Evolutionary conservation across 176 grass and related monocot genomes (phyloP).

Genomic region (Triticum dicoccoides): DNA sequence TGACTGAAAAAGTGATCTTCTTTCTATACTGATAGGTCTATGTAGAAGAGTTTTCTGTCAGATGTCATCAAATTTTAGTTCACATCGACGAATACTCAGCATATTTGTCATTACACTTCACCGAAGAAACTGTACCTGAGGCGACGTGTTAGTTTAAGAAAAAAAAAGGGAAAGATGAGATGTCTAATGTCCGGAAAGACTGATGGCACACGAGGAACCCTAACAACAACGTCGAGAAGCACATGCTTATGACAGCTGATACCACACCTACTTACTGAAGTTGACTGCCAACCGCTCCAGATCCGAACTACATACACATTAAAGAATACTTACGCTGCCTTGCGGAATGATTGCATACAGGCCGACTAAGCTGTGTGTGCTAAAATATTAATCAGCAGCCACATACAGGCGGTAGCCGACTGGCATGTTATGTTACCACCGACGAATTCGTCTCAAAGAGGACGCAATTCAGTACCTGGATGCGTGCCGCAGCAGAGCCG

Average conservation of each 20-base stretch:
- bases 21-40: too few species aligned
- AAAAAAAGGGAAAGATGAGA: conserved; percentile 15
- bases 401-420: background rate
- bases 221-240: conserved; percentile 31
- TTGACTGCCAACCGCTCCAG: conserved; percentile 43
- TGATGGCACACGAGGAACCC: conserved; percentile 12
- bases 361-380: background rate
- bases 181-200: conserved; percentile 35
- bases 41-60: too few species aligned
- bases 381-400: background rate
- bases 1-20: too few species aligned
- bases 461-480: conserved; percentile 31
- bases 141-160: too few species aligned
- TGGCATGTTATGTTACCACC: background rate
- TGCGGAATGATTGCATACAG: conserved; percentile 15
- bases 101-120: too few species aligned
- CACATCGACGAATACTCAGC: too few species aligned
- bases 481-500: conserved; percentile 61
- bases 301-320: background rate
- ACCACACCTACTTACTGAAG: conserved; percentile 38
- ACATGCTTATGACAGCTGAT: conserved; percentile 48
- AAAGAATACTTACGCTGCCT: background rate
- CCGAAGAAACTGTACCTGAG: too few species aligned
- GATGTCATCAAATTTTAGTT: too few species aligned
- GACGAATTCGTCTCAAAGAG: background rate